Conservation (phyloP, 164 flowering plant genomes). For the Hamamelis virginiana region DNA sequence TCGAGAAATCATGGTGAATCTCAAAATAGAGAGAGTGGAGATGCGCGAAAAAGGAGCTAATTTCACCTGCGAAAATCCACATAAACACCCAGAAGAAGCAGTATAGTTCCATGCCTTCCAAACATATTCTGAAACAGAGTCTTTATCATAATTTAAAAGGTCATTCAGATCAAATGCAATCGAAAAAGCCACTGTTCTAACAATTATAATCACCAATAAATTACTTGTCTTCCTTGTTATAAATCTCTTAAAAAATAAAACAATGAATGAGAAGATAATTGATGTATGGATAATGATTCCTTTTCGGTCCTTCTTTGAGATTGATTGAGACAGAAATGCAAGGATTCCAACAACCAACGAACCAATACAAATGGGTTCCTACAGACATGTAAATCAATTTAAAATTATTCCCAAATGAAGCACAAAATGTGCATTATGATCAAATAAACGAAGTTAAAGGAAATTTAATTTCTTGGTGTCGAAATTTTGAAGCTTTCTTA, state of each 20-base stretch:
- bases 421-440: background rate
- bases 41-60: too few relatives aligned
- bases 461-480: slow-evolving; percentile 4
- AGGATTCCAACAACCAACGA: slow-evolving; percentile 7
- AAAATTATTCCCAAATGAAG: background rate
- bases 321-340: background rate
- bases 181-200: background rate
- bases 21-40: too few relatives aligned
- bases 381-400: background rate
- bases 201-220: background rate
- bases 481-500: background rate
- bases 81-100: slow-evolving; percentile 8
- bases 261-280: background rate
- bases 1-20: too few relatives aligned
- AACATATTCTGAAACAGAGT: slow-evolving; percentile 2
- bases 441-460: background rate
- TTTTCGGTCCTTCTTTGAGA: background rate
- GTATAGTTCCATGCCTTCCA: slow-evolving; percentile 12
- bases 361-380: slow-evolving; percentile 12
- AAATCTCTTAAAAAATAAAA: slow-evolving; percentile 4
- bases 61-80: slow-evolving; percentile 4
- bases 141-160: too few relatives aligned
- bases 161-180: background rate
- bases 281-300: slow-evolving; percentile 5
- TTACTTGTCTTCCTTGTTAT: background rate